phyloP scores from a whole-genome alignment of 2,329 filamentous ascomycete genomes.

The Exophiala phaeomuriformis region DNA sequence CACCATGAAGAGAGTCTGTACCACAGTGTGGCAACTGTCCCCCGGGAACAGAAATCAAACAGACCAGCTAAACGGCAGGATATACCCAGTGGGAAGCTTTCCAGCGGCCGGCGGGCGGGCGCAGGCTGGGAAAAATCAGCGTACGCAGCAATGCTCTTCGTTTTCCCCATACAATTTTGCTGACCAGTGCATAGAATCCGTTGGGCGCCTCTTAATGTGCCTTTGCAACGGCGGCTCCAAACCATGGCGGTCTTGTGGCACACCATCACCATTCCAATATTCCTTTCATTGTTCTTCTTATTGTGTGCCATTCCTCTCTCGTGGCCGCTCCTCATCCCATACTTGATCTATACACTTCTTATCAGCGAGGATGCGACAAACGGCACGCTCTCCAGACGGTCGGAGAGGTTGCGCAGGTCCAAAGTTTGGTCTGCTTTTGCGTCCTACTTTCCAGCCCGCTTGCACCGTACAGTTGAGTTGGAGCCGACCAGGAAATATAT shows the following conservation, averaged over 20 bases:
- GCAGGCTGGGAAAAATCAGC: slow-evolving; percentile 47
- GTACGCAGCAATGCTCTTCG: slow-evolving; percentile 26
- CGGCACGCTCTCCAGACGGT: slow-evolving; percentile 67
- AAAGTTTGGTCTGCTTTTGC: slow-evolving; percentile 83
- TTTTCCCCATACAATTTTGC: neutral
- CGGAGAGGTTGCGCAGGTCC: slow-evolving; percentile 63
- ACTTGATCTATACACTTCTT: slow-evolving; percentile 69
- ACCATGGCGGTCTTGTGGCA: slow-evolving; percentile 72
- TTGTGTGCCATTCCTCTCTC: slow-evolving; percentile 83
- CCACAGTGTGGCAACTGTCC: slow-evolving; percentile 29
- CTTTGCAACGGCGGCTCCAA: slow-evolving; percentile 63
- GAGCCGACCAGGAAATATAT: slow-evolving; percentile 84
- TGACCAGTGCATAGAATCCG: slow-evolving; percentile 53
- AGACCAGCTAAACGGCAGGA: slow-evolving; percentile 26
- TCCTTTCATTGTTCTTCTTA: slow-evolving; percentile 78
- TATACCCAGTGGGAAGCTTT: slow-evolving; percentile 31
- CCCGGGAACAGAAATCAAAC: slow-evolving; percentile 29
- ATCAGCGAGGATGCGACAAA: slow-evolving; percentile 71
- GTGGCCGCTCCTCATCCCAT: slow-evolving; percentile 73
- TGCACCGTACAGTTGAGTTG: slow-evolving; percentile 78
- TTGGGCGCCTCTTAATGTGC: slow-evolving; percentile 74
- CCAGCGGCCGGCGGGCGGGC: slow-evolving; percentile 47
- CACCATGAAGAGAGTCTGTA: slow-evolving; percentile 34
- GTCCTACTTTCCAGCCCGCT: slow-evolving; percentile 79
- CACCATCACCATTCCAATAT: slow-evolving; percentile 61